These are phyloP conservation scores for Psilocybe cubensis DNA, from an alignment of 768 basidiomycete species.

Conservation along the genomic window DNA sequence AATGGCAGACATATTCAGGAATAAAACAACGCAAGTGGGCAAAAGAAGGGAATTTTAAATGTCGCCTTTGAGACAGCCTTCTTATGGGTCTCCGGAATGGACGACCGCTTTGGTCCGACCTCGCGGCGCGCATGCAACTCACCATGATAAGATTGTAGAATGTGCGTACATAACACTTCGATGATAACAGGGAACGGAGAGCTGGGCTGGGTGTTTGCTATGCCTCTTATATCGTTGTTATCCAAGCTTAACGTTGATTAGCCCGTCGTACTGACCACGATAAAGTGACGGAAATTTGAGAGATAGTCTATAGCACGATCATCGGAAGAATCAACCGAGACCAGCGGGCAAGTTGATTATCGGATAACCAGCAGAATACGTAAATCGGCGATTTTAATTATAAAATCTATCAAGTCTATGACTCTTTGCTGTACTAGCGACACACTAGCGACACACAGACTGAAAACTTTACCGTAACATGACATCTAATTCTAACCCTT, in stretches of 20 bases:
- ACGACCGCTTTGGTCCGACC: slow-evolving; percentile 4
- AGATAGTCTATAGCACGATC: neutral
- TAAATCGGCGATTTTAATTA: neutral
- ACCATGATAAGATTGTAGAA: neutral
- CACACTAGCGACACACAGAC: too few species aligned
- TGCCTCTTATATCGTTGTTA: neutral
- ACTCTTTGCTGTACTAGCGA: too few species aligned
- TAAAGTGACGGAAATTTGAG: neutral
- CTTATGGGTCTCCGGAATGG: slow-evolving; percentile 1
- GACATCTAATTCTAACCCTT: slow-evolving; percentile 34
- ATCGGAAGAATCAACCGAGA: neutral
- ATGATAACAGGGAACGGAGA: neutral
- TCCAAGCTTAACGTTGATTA: neutral
- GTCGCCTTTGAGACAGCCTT: neutral
- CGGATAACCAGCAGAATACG: neutral
- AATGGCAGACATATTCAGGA: slow-evolving; percentile 40
- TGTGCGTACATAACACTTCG: slow-evolving; percentile 28
- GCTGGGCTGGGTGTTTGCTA: neutral
- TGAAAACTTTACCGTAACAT: slow-evolving; percentile 10
- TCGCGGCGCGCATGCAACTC: neutral
- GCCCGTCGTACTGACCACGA: neutral
- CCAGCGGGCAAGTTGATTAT: neutral
- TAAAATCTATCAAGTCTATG: too few species aligned
- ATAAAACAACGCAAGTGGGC: neutral
- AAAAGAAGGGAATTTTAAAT: neutral